Evolutionary conservation across 129 eudicot genomes (phyloP), one percentile per base, ranked within the genome.

Genomic region (Artemisia tridentata): DNA sequence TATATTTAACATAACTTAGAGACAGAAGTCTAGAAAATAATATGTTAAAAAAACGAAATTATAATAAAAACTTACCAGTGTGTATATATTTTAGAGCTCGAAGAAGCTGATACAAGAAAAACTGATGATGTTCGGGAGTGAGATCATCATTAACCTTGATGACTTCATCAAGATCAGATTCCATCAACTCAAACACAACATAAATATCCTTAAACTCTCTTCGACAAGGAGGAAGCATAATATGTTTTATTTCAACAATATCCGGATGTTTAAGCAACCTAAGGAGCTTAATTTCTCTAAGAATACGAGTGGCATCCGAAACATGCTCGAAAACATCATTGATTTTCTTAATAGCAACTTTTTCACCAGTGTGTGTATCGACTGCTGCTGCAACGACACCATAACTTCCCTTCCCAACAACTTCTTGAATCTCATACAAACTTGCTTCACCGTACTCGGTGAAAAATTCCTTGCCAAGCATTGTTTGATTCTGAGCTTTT

Each of bases 111-210:
- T 91, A 91, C 82, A 91, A 45, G 81, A 91, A 91, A 72, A 87
- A 91, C 63, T 91, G 95, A 82, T 81, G 83, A 78, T 91, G 95
- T 64, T 84, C 97, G 51, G 97, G 92, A 68, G 91, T 91, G 57
- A 91, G 92, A 75, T 91, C 89, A 73, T 91, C 92, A 66, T 91
- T 88, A 41, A 87, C 88, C 80, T 88, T 88, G 70, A 91, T 91
- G 9, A 91, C 97, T 48, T 88, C 86, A 83, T 91, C 95, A 63
- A 91, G 91, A 67, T 91, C 97, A 43, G 97, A 88, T 78, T 91
- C 95, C 97, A 91, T 91, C 90, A 91, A 79, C 83, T 91, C 97
- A 78, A 91, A 91, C 63, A 91, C 97, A 54, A 91, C 97, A 84
- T 88, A 91, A 49, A 91, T 91, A 78, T 91, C 97, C 78, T 91